Conservation (phyloP, 768 basidiomycete genomes). For the Phallus indusiatus region DNA sequence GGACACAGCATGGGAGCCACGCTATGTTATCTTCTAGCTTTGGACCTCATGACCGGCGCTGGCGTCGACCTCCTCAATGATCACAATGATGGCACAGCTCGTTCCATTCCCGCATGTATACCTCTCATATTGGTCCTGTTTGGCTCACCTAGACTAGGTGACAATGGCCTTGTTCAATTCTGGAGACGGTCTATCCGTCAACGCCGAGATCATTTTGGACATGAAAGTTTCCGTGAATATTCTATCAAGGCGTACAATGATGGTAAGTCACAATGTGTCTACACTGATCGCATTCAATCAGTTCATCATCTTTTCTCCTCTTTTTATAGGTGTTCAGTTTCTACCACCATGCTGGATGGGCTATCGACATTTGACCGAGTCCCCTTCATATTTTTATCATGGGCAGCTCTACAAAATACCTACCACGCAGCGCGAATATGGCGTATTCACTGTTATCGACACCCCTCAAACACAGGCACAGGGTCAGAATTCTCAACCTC, state of each 20-base stretch:
- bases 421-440: slow-evolving; percentile 34
- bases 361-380: slow-evolving; percentile 40
- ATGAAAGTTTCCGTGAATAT: slow-evolving; percentile 33
- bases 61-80: background rate
- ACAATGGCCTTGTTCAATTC: slow-evolving; percentile 30
- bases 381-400: slow-evolving; percentile 40
- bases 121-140: slow-evolving; percentile 37
- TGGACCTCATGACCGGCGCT: slow-evolving; percentile 32
- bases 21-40: slow-evolving; percentile 39
- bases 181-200: slow-evolving; percentile 30
- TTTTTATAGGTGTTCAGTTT: slow-evolving; percentile 38
- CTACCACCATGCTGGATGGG: slow-evolving; percentile 45
- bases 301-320: slow-evolving; percentile 4
- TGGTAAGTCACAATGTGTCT: slow-evolving; percentile 25
- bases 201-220: slow-evolving; percentile 28
- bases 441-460: slow-evolving; percentile 29
- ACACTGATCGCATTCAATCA: background rate
- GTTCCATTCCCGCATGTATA: slow-evolving; percentile 19
- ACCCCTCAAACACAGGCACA: slow-evolving; percentile 10
- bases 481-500: slow-evolving; percentile 9
- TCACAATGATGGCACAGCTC: background rate
- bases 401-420: slow-evolving; percentile 42
- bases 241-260: slow-evolving; percentile 49
- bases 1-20: slow-evolving; percentile 53
- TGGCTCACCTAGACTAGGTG: slow-evolving; percentile 43